Evolutionary conservation across 2,329 filamentous ascomycete genomes (phyloP).

Genomic region (Zelopaecilomyces penicillatus): DNA sequence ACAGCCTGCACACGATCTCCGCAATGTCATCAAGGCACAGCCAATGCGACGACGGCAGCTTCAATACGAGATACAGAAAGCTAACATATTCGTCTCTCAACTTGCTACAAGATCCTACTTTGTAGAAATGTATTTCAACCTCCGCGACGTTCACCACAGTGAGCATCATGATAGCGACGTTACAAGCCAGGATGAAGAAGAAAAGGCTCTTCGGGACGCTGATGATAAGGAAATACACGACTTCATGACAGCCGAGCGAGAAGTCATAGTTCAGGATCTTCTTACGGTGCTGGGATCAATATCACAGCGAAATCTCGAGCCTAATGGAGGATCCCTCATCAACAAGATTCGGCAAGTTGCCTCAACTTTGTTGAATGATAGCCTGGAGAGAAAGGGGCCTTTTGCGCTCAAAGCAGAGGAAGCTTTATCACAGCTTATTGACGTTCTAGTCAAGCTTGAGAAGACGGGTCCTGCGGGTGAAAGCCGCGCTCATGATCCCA

Average conservation of each 20-base stretch:
- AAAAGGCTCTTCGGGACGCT: slow-evolving; percentile 28
- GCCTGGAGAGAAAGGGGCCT: slow-evolving; percentile 41
- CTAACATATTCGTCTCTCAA: slow-evolving; percentile 78
- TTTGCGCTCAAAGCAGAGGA: slow-evolving; percentile 55
- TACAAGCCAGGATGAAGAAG: slow-evolving; percentile 25
- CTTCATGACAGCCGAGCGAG: slow-evolving; percentile 66
- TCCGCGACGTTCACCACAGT: slow-evolving; percentile 57
- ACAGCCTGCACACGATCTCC: slow-evolving; percentile 41
- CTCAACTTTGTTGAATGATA: slow-evolving; percentile 62
- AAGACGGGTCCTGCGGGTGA: slow-evolving; percentile 40
- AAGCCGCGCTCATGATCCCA: slow-evolving; percentile 22
- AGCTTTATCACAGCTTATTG: slow-evolving; percentile 63
- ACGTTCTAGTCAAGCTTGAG: slow-evolving; percentile 67
- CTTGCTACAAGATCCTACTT: slow-evolving; percentile 75
- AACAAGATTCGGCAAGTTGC: slow-evolving; percentile 81
- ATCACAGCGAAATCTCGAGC: slow-evolving; percentile 77
- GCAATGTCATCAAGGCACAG: slow-evolving; percentile 40
- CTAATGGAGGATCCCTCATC: slow-evolving; percentile 57
- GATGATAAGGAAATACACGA: slow-evolving; percentile 45
- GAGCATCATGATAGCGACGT: slow-evolving; percentile 28
- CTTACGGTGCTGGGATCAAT: slow-evolving; percentile 68
- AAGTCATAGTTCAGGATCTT: slow-evolving; percentile 73
- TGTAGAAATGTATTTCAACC: slow-evolving; percentile 76
- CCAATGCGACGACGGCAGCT: slow-evolving; percentile 46
- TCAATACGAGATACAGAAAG: slow-evolving; percentile 85